These are phyloP conservation scores for Phytophthora rubi DNA, from an alignment of 352 stramenopile genomes.

Conservation along the genomic window DNA sequence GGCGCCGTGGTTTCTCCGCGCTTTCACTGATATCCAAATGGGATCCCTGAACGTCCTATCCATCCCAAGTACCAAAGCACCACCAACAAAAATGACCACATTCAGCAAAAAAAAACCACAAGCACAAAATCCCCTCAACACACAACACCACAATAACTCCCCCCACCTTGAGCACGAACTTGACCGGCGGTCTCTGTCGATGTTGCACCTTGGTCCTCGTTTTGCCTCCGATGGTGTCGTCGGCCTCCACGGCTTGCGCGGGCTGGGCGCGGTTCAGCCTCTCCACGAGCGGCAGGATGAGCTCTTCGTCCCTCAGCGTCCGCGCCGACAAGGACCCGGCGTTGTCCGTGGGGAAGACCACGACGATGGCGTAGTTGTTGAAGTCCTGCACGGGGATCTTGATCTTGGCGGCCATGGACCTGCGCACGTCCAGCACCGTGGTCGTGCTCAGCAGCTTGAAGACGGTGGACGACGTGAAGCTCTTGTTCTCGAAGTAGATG, in stretches of 20 bases:
- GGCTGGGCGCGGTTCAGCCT: slow-evolving; percentile 62
- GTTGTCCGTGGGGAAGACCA: slow-evolving; percentile 76
- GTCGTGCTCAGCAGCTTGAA: slow-evolving; percentile 75
- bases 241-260: slow-evolving; percentile 40
- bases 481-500: slow-evolving; percentile 88
- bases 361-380: slow-evolving; percentile 79
- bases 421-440: slow-evolving; percentile 76
- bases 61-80: neutral
- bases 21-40: slow-evolving; percentile 74
- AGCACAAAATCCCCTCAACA: neutral
- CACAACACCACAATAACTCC: neutral
- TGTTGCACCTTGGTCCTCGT: slow-evolving; percentile 67
- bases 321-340: slow-evolving; percentile 64
- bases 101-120: slow-evolving; percentile 11
- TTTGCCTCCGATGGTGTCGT: slow-evolving; percentile 52
- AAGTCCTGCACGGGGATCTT: slow-evolving; percentile 73
- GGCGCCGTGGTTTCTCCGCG: slow-evolving; percentile 24
- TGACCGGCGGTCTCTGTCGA: slow-evolving; percentile 64
- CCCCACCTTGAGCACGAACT: slow-evolving; percentile 84
- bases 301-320: slow-evolving; percentile 80
- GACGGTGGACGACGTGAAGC: slow-evolving; percentile 83
- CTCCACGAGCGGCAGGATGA: slow-evolving; percentile 78
- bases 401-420: slow-evolving; percentile 86
- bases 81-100: neutral
- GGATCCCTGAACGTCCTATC: slow-evolving; percentile 71